Base-by-base conservation (phyloP, 129 eudicot species). In the Gnaphalium uliginosum region DNA sequence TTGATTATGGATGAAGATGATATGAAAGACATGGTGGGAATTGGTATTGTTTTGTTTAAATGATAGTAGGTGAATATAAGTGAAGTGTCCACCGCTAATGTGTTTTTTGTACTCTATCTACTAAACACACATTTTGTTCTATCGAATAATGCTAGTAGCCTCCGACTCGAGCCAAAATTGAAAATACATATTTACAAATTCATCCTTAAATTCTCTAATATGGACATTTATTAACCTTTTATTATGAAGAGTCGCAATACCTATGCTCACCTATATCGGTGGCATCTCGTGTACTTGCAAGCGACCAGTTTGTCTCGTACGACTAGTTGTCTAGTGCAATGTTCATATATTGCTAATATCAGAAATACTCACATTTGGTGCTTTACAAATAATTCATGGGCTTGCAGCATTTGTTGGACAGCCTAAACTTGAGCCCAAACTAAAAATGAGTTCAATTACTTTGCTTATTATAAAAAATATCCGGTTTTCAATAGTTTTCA, bases 11-110 rank as follows among this genome's bases (percentile, higher is more conserved):
- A 72, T 17, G 85, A 73, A 51, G 78, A 80, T 35, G 77, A 19
- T 11, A 73, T 79, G 74, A 67, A 18, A 41, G 69, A 73, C 83
- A 79, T 79, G 50, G 60, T 26, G 37, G 63, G 56, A 53, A 26
- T 29, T 15, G 69, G 23, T 57, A 21, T 61, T 26, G 32, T 14
- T 61, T 61, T 13, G 18, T 62, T n/a, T 35, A 66, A 24, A 21
- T 3, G 4, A 1, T 3, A 32, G 72, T 46, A 27, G 29, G 81
- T 50, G 67, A 8, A 25, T 18, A 5, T 1, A 19, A 21, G 65
- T 24, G 9, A 60, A 23, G 26, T 21, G 63, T 57, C 13, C n/a
- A 54, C 25, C 24, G 11, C 60, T 54, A 56, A 22, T 27, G 22
- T 25, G 22, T 62, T 6, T 15, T 10, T 26, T 69, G 56, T 33